A percentile compares a stretch with the other conserved stretches of the same genome.
Evolutionary conservation across 148 eudicot species (phyloP).

Genomic region (Pharnaceum exiguum): DNA sequence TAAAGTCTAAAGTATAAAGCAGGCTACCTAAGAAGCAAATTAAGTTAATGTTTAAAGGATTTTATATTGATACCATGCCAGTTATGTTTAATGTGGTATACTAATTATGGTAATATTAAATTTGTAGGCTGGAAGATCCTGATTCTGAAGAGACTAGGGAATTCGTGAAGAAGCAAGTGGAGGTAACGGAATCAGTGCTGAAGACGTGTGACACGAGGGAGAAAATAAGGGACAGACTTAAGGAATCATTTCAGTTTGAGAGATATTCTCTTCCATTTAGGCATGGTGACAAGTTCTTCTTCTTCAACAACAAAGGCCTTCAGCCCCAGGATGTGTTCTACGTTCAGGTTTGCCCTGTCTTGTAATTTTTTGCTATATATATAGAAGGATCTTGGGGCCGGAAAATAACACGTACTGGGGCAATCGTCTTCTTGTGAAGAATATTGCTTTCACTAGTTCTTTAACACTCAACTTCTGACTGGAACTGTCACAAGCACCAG

Average conservation of each 20-base stretch:
- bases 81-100: too few relatives aligned
- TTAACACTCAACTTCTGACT: too few relatives aligned
- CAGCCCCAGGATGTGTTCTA: slow-evolving; percentile 71
- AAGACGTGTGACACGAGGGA: slow-evolving; percentile 64
- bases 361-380: neutral
- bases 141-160: slow-evolving; percentile 77
- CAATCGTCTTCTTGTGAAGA: too few relatives aligned
- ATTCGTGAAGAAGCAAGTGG: slow-evolving; percentile 63
- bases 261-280: slow-evolving; percentile 66
- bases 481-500: too few relatives aligned
- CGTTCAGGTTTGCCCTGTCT: slow-evolving; percentile 46
- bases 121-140: slow-evolving; percentile 77
- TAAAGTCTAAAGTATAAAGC: too few relatives aligned
- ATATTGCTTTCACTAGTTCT: too few relatives aligned
- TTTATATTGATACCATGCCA: too few relatives aligned
- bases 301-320: slow-evolving; percentile 81
- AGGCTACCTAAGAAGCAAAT: too few relatives aligned
- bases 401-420: too few relatives aligned
- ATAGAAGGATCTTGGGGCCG: too few relatives aligned
- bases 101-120: too few relatives aligned
- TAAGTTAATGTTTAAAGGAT: too few relatives aligned
- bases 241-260: slow-evolving; percentile 57
- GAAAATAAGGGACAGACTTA: slow-evolving; percentile 48
- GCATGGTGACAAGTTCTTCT: slow-evolving; percentile 62
- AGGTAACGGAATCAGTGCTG: slow-evolving; percentile 63